A percentile compares a stretch with the other conserved stretches of the same genome.
These are phyloP conservation scores for Rosa lucieae DNA, from an alignment of 306 rosid genomes.

Conservation along the genomic window DNA sequence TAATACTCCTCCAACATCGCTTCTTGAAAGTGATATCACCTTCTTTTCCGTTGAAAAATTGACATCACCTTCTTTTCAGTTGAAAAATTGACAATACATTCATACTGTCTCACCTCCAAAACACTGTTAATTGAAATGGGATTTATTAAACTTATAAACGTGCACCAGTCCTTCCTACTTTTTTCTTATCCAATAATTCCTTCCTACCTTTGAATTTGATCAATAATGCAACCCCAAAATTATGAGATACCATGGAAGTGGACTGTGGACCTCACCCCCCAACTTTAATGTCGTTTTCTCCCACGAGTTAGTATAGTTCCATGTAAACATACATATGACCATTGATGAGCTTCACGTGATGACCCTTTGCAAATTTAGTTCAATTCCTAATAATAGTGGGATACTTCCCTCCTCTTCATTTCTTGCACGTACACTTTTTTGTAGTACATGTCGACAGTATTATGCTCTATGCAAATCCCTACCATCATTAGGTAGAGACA, in stretches of 20 bases:
- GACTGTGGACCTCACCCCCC: background rate
- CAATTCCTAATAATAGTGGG: background rate
- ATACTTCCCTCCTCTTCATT: background rate
- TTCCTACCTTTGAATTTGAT: background rate
- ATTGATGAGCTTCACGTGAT: conserved; percentile 15
- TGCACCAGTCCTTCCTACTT: background rate
- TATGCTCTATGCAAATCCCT: background rate
- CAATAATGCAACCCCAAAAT: conserved; percentile 2
- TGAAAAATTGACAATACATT: background rate
- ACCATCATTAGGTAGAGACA: background rate
- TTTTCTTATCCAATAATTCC: background rate
- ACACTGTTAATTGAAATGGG: background rate
- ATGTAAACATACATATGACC: background rate
- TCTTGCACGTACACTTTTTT: conserved; percentile 5
- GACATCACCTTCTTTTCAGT: background rate
- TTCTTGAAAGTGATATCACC: background rate
- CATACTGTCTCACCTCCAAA: background rate
- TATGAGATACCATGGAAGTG: background rate
- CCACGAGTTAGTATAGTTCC: background rate
- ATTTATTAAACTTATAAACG: background rate
- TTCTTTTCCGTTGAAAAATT: background rate
- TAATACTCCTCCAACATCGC: background rate
- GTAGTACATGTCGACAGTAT: background rate
- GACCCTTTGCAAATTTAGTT: background rate
- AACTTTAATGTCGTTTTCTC: background rate